Conservation (phyloP, 768 basidiomycete species). For the Auriscalpium orientale region DNA sequence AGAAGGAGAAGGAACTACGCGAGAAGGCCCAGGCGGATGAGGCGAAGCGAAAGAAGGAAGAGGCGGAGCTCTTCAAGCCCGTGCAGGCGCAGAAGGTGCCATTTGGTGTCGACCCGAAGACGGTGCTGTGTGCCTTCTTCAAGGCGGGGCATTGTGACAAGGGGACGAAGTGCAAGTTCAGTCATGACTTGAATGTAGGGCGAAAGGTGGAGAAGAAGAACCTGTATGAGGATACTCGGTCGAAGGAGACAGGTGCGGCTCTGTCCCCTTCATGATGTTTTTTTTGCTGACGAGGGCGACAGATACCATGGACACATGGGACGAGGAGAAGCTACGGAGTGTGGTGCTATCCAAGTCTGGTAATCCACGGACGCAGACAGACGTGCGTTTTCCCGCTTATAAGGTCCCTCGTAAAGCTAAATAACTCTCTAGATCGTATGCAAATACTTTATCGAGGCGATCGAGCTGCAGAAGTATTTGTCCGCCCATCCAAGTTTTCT, state of each 20-base stretch:
- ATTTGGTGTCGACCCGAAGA: slow-evolving; percentile 95
- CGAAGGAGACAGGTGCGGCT: slow-evolving; percentile 61
- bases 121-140: slow-evolving; percentile 84
- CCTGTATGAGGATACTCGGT: slow-evolving; percentile 81
- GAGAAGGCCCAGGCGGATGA: slow-evolving; percentile 72
- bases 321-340: slow-evolving; percentile 84
- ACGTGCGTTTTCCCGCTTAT: slow-evolving; percentile 41
- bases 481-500: not conserved
- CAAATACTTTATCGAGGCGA: slow-evolving; percentile 94
- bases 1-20: slow-evolving; percentile 72
- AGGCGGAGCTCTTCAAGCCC: slow-evolving; percentile 75
- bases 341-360: slow-evolving; percentile 86
- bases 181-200: slow-evolving; percentile 83
- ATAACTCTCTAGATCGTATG: slow-evolving; percentile 73
- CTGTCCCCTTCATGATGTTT: not conserved
- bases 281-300: not conserved
- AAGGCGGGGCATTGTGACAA: slow-evolving; percentile 93
- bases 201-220: slow-evolving; percentile 95
- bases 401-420: slow-evolving; percentile 1
- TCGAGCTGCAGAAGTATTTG: slow-evolving; percentile 76
- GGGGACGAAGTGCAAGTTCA: slow-evolving; percentile 94
- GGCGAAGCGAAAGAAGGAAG: slow-evolving; percentile 79
- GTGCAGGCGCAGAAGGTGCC: slow-evolving; percentile 82
- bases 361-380: slow-evolving; percentile 87
- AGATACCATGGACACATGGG: slow-evolving; percentile 99